phyloP scores from a whole-genome alignment of 2,329 filamentous ascomycete species.

The Colletotrichum brevisporum region DNA sequence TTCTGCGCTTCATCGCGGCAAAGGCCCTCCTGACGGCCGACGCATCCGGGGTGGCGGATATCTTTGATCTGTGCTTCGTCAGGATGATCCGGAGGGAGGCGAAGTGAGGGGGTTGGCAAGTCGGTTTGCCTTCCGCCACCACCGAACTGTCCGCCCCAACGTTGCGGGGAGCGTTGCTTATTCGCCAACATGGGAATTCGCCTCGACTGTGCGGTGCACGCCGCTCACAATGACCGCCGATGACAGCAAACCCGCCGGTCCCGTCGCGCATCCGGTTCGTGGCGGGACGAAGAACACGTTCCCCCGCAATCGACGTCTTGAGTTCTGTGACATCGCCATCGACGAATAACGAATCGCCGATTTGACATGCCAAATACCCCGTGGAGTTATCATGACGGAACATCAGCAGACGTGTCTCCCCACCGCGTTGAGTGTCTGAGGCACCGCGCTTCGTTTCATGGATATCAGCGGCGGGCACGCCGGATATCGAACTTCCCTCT shows the following conservation, averaged over 20 bases:
- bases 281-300: neutral
- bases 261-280: neutral
- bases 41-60: conserved; percentile 27
- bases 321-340: neutral
- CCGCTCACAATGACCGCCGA: neutral
- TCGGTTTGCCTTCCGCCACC: conserved; percentile 14
- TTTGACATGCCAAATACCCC: conserved; percentile 11
- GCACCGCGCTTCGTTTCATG: neutral
- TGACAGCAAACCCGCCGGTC: conserved; percentile 7
- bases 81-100: conserved; percentile 17
- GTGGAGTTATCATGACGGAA: conserved; percentile 23
- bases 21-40: conserved; percentile 24
- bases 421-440: conserved; percentile 5
- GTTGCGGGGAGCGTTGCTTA: neutral
- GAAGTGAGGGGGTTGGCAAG: conserved; percentile 19
- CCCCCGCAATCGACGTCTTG: conserved; percentile 13
- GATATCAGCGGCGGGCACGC: neutral
- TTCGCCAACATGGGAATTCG: neutral
- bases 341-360: conserved; percentile 27
- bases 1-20: conserved; percentile 16
- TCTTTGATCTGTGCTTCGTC: neutral
- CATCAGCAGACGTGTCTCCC: conserved; percentile 20
- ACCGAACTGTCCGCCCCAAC: conserved; percentile 28
- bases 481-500: neutral
- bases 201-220: too few relatives aligned